phyloP scores from a whole-genome alignment of 1,284 basidiomycete genomes.

The Tausonia pullulans region DNA sequence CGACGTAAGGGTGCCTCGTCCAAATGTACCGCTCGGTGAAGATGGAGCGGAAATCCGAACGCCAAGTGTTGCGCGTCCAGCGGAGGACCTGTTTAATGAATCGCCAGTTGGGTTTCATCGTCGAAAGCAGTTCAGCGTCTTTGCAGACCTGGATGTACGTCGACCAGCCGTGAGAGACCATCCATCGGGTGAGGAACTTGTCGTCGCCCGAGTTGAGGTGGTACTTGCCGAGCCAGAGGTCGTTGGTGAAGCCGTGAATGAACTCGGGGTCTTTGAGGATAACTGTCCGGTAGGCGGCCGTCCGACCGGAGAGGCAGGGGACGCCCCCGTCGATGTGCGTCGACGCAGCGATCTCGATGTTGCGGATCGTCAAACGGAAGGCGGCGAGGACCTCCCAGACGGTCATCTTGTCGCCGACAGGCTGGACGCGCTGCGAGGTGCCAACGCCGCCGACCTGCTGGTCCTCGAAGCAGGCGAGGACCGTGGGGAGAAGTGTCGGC shows the following conservation, averaged over 20 bases:
- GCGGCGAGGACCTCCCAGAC: slow-evolving; percentile 89
- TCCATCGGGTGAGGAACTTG: slow-evolving; percentile 92
- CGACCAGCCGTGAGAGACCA: slow-evolving; percentile 86
- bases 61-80: slow-evolving; percentile 89
- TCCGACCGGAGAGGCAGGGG: slow-evolving; percentile 80
- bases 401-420: slow-evolving; percentile 63
- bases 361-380: slow-evolving; percentile 79
- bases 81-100: slow-evolving; percentile 84
- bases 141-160: slow-evolving; percentile 85
- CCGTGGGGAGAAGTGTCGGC: slow-evolving; percentile 67
- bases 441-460: slow-evolving; percentile 85
- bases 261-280: slow-evolving; percentile 90
- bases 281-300: slow-evolving; percentile 81
- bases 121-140: slow-evolving; percentile 77
- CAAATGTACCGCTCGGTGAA: slow-evolving; percentile 80
- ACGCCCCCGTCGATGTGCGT: slow-evolving; percentile 87
- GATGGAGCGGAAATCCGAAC: slow-evolving; percentile 71
- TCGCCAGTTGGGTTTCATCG: slow-evolving; percentile 92
- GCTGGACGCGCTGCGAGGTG: slow-evolving; percentile 76
- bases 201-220: slow-evolving; percentile 86
- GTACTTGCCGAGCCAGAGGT: slow-evolving; percentile 84
- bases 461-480: slow-evolving; percentile 84
- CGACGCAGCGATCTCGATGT: slow-evolving; percentile 77
- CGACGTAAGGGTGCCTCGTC: slow-evolving; percentile 79
- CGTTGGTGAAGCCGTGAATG: slow-evolving; percentile 80